Evolutionary conservation across 495 filamentous ascomycete genomes (phyloP), one percentile per base, ranked within the genome.

Genomic region (Hypoxylon fuscum): DNA sequence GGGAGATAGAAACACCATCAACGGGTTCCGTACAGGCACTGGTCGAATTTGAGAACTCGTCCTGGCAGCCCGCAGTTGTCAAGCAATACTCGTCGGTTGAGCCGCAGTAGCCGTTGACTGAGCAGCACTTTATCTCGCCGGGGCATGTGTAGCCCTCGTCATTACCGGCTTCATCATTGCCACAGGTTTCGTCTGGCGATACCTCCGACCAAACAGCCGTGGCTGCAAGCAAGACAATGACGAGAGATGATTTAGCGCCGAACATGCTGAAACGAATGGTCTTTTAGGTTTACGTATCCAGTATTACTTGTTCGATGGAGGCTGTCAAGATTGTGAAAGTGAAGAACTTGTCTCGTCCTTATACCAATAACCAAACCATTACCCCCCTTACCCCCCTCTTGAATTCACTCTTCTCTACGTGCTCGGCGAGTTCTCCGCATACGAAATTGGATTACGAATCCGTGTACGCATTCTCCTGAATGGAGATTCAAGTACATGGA

Each of bases 101-200:
- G 21, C 74, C 74, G 47, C 74, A 76, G 60, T 71, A 75, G 22
- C 74, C 74, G 55, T 65, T 72, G 14, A 59, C 37, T 12, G 72
- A 76, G 66, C 74, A 75, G 66, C 74, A 75, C 17, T 71, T 67
- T 2, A 54, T 59, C 0, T 62, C 66, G 1, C 57, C 41, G 0
- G 74, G 72, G 62, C 74, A 76, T 11, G 74, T 76, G 63, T 72
- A 71, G 2, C 69, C 71, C 1, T 63, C 52, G 45, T 71, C 71
- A 7, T 56, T 38, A 17, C 68, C 70, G 6, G 65, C 70, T 4
- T 59, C 55, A 20, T 57, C 22, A 5, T 63, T 18, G 18, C 74
- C 74, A 51, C 74, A 76, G 3, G 71, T 75, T 27, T 59, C 58
- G 60, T 76, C 70, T 12, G 72, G 72, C 18, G 74, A 74, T 7